Evolutionary conservation across 805 yeast species (phyloP).

Genomic region (Nakazawaea pomicola): DNA sequence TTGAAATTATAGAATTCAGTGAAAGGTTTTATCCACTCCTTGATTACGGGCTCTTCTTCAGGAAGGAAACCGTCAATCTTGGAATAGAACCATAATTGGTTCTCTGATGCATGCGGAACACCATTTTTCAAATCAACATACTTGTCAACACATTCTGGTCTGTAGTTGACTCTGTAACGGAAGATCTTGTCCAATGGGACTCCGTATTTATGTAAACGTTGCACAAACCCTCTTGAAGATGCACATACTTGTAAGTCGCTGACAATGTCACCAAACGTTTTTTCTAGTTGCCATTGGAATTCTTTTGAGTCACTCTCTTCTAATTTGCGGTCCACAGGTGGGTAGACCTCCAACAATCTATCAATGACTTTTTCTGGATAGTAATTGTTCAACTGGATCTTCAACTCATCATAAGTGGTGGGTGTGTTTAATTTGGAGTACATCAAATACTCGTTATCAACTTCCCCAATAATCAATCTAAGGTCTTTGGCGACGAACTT

Average conservation of each 20-base stretch:
- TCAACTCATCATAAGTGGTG: conserved; percentile 23
- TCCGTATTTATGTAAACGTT: conserved; percentile 20
- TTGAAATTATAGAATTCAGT: conserved; percentile 24
- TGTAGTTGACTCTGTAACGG: conserved; percentile 14
- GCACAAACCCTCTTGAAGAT: conserved; percentile 30
- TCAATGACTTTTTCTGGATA: conserved; percentile 28
- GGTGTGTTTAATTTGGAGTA: conserved; percentile 30
- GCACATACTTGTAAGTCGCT: conserved; percentile 36
- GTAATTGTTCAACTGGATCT: conserved; percentile 30
- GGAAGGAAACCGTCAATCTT: conserved; percentile 22
- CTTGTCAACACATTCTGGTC: conserved; percentile 13
- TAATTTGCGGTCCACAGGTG: conserved; percentile 8
- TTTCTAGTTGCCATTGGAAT: conserved; percentile 18
- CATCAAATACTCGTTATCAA: conserved; percentile 27
- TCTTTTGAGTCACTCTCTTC: conserved; percentile 15
- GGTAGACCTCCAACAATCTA: conserved; percentile 18
- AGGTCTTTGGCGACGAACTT: conserved; percentile 19
- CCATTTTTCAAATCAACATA: conserved; percentile 12
- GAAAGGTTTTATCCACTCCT: conserved; percentile 21
- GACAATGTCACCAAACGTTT: conserved; percentile 30
- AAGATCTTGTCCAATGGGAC: conserved; percentile 14
- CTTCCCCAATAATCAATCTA: conserved; percentile 31
- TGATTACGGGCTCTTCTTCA: conserved; percentile 16
- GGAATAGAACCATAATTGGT: conserved; percentile 27
- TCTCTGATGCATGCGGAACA: conserved; percentile 15